Evolutionary conservation across 495 filamentous ascomycete species (phyloP).

Genomic region (Neurospora sp.): DNA sequence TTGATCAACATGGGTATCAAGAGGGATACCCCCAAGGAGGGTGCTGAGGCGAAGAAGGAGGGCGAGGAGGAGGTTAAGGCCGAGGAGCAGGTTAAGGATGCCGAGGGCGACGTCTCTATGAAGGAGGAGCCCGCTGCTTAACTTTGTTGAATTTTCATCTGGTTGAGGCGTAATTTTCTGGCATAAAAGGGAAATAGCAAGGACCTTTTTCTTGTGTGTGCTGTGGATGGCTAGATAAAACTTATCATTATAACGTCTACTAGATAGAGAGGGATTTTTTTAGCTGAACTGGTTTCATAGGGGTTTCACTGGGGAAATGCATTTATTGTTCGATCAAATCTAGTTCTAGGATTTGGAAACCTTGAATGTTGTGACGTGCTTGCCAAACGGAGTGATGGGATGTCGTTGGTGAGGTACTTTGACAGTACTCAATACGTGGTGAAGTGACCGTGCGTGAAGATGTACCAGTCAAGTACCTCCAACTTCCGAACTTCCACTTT

Average conservation of each 20-base stretch:
- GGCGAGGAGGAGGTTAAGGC: constrained; percentile 11
- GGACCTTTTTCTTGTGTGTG: neutral
- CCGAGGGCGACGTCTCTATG: neutral
- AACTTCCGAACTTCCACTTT: neutral
- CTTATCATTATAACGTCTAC: neutral
- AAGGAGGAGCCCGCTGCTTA: neutral
- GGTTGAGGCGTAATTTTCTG: neutral
- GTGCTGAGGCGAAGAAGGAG: constrained; percentile 6
- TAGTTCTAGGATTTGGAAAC: neutral
- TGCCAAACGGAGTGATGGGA: neutral
- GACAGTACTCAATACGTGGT: neutral
- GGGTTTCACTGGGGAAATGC: neutral
- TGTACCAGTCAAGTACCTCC: neutral
- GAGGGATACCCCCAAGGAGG: constrained; percentile 24
- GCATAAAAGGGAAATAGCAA: neutral
- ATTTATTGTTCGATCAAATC: neutral
- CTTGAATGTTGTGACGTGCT: neutral
- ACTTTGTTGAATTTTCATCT: neutral
- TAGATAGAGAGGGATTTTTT: neutral
- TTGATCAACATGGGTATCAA: constrained; percentile 50
- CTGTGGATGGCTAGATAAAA: neutral
- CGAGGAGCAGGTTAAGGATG: neutral
- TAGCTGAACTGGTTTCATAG: neutral
- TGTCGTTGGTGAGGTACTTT: neutral
- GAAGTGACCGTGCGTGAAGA: neutral